Evolutionary conservation across 805 yeast genomes (phyloP).

Genomic region (Yarrowia deformans): DNA sequence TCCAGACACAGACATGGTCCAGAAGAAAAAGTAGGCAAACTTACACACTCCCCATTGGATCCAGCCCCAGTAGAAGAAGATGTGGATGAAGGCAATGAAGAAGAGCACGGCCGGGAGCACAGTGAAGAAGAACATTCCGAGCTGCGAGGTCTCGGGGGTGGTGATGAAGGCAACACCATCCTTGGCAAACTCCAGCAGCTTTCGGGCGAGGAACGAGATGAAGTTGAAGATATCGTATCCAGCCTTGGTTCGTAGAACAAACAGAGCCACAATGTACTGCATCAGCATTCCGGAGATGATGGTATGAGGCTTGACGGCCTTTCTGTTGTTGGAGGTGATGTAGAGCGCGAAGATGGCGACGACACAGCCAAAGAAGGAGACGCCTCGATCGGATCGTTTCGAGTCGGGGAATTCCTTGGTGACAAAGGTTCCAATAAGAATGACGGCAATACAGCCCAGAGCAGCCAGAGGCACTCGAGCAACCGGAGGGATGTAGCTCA

Average conservation of each 20-base stretch:
- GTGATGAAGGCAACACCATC: conserved; percentile 69
- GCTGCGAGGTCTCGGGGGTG: conserved; percentile 52
- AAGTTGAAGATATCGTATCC: conserved; percentile 71
- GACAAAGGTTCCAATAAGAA: conserved; percentile 63
- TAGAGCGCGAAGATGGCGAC: conserved; percentile 58
- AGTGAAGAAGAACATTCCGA: conserved; percentile 61
- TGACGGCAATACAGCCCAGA: conserved; percentile 55
- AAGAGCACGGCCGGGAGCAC: conserved; percentile 69
- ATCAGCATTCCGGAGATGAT: conserved; percentile 66
- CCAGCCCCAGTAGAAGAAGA: conserved; percentile 65
- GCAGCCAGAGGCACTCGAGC: conserved; percentile 57
- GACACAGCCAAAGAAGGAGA: conserved; percentile 63
- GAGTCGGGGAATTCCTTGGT: conserved; percentile 58
- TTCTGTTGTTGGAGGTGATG: conserved; percentile 57
- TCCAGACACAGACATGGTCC: conserved; percentile 66
- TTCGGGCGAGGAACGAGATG: conserved; percentile 63
- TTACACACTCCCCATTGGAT: conserved; percentile 67
- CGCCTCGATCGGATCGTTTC: conserved; percentile 59
- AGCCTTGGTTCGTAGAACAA: conserved; percentile 64
- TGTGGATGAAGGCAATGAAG: conserved; percentile 68
- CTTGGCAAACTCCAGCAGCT: conserved; percentile 63
- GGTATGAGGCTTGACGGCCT: conserved; percentile 62
- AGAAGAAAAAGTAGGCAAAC: conserved; percentile 64
- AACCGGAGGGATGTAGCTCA: conserved; percentile 53
- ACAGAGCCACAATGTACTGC: conserved; percentile 66